Evolutionary conservation across 352 stramenopile species (phyloP), one percentile per base, ranked within the genome.

Genomic region (Achlya hypogyna): DNA sequence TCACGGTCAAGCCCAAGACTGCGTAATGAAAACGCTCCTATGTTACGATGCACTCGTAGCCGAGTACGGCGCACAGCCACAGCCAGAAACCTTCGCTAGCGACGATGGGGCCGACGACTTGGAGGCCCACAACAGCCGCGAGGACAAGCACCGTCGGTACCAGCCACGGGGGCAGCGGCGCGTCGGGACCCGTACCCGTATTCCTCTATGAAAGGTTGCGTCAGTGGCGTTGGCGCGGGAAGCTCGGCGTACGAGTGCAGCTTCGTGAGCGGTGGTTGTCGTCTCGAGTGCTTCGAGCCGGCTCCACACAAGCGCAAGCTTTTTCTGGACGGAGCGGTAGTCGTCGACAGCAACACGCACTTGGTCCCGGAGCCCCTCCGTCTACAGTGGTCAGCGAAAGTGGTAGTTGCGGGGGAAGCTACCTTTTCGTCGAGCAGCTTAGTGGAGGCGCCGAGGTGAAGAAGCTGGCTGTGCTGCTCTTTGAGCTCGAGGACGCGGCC

Each of bases 341-440:
- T 91, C 81, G 31, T 81, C 71, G 49, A 89, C 77, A 0, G 88
- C 47, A 34, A 83, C 82, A 53, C 87, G 85, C 20, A 88, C 56
- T 23, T 79, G 69, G 47, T 88, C 84, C 0, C 70, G 68, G 27
- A 86, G 66, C 40, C 89, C 51, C 52, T 91, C 84, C 0, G 66
- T 58, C 72, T 76, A 45, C 20, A 20, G 14, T 12, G 25, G 51
- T 45, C 16, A 14, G 34, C 34, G 64, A 20, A 28, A 63, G 62
- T 51, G 32, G 9, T 29, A 58, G 18, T 34, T 14, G 10, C 53
- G 16, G 28, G 6, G 2, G 2, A 18, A 45, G n/a, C 28, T 45
- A 82, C 73, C 66, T 79, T 85, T 53, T 94, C 78, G 18, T 92
- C 83, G 18, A 78, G 74, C 31, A 94, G 78, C 45, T 86, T 87